Base-by-base conservation (phyloP, 2,329 filamentous ascomycete species). In the Aspergillus clavatus region DNA sequence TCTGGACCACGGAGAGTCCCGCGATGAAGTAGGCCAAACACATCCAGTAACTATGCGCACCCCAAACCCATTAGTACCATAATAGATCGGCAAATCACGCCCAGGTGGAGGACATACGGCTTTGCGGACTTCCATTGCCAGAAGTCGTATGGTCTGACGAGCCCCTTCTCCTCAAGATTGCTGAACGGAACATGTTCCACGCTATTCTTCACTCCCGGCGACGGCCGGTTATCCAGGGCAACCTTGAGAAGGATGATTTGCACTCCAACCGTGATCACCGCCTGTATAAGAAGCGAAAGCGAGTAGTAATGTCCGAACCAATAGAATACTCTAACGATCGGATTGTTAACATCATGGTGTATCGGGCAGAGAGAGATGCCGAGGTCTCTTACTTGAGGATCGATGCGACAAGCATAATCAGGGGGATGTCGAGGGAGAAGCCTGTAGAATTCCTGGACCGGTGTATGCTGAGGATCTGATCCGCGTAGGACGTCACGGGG, bases 401-500 rank as follows among this genome's bases (percentile, higher is more conserved):
- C 28, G 79, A 82, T 26, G 81, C 76, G 45, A 81, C 71, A 14
- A 84, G 77, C 81, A 84, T 84, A 53, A 84, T 84, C 56, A 84
- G 65, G 12, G 81, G 81, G 28, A 84, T 83, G 58, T 84, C 81
- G 54, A 84, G 69, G 12, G 80, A 83, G 66, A 84, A 84, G 24
- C 81, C 81, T 26, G 76, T 77, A 3, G 80, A 83, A 45, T 72
- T 79, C 55, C 77, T 74, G 46, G 67, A 75, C 53, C 74, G 75
- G 66, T 83, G 76, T 58, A 84, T 84, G 54, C 76, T 79, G 62
- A 80, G 74, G 60, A 84, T 84, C 60, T 84, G 81, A 63, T 84
- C 81, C 49, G 79, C 75, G 68, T 84, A 84, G 54, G 78, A 82
- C 40, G 80, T 83, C 47, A 84, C 66, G 7, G 81, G 81, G 6